Base-by-base conservation (phyloP, 352 stramenopile genomes). In the Elongisporangium prolatum region DNA sequence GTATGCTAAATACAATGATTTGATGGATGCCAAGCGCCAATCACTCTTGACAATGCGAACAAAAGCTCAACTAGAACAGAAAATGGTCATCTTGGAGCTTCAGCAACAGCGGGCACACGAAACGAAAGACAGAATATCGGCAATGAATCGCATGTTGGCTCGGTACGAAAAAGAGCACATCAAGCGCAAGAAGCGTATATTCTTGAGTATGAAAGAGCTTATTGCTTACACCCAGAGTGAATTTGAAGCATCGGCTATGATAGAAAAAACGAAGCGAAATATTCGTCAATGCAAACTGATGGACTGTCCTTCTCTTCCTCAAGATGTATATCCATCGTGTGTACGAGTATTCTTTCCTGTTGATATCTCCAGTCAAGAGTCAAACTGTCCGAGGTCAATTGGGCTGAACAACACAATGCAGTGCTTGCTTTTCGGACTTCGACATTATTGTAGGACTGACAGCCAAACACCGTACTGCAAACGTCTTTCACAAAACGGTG, bases 281-380 rank as follows among this genome's bases (percentile, higher is more conserved):
- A 49, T 62, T 17, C 49, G 51, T 0, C 68, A 64, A 38, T 61
- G 48, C 28, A 56, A 53, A 6, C 48, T 74, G 3, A 18, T 80
- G 28, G 63, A 59, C 2, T 63, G 61, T 14, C 44, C 72, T 10
- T 18, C 52, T 2, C 40, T 80, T 21, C 54, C 40, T 2, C 55
- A 38, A 4, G 57, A 67, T 11, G 63, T 75, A 40, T 64, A 60
- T 10, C 22, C 25, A 4, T 69, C 71, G 0, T 75, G 62, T 34
- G 54, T 80, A 2, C 64, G 69, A 51, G 55, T 80, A 17, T 72
- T 60, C 54, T 80, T 72, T 51, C 68, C 71, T 2, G 21, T 73
- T 18, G 58, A 79, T 10, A 17, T 57, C 4, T 72, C 61, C 1
- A 7, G 59, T 2, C 11, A 38, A 0, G 53, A 64, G 34, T 54